Conservation (phyloP, 148 eudicot species). For the Dysphania ambrosioides region DNA sequence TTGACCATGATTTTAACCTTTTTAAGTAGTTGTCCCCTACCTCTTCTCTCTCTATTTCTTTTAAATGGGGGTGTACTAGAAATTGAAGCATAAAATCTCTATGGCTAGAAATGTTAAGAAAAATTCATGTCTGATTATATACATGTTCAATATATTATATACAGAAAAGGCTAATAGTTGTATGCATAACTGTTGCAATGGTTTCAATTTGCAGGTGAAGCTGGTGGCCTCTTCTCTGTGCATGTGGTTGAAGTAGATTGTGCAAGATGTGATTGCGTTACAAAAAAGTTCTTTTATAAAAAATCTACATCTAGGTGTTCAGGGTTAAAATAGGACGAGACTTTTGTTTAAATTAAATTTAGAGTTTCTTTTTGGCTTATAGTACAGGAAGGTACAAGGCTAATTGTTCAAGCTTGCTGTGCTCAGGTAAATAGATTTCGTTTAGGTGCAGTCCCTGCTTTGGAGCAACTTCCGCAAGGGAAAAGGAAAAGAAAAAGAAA, state of each 20-base stretch:
- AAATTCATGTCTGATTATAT: no score
- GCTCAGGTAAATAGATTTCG: conserved; percentile 7
- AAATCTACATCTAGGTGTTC: neutral
- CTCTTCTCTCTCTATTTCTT: neutral
- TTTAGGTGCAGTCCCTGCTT: neutral
- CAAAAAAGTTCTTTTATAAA: neutral
- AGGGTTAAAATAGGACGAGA: conserved; percentile 8
- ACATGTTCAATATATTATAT: neutral
- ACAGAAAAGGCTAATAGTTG: neutral
- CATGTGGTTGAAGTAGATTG: neutral
- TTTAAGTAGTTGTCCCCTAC: neutral
- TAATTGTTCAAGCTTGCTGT: conserved; percentile 12
- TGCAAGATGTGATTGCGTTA: neutral
- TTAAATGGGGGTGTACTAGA: neutral
- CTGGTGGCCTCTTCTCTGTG: conserved; percentile 3
- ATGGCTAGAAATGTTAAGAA: neutral
- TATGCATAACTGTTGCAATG: neutral
- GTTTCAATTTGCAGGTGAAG: conserved; percentile 27
- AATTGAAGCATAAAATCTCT: neutral
- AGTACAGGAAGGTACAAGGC: conserved; percentile 16
- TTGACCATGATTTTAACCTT: neutral
- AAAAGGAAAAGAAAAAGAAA: neutral
- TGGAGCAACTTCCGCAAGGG: conserved; percentile 6
- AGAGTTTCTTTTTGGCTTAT: neutral
- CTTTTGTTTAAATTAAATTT: neutral